Conservation (phyloP, 2,329 filamentous ascomycete species). For the Stachybotrys echinatus region DNA sequence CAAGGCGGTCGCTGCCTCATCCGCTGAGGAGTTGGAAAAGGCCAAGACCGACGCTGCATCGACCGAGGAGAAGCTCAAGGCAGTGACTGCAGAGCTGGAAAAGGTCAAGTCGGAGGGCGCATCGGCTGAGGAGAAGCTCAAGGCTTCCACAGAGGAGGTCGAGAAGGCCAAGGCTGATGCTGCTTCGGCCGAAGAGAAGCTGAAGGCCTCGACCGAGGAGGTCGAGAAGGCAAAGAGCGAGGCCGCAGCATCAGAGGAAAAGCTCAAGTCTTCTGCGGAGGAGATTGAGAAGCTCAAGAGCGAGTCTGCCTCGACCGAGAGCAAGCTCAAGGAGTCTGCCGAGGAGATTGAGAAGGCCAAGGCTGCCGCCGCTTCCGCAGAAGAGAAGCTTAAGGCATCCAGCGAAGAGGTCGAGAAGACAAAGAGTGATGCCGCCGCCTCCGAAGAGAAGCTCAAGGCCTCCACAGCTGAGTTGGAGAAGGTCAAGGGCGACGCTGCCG, state of each 20-base stretch:
- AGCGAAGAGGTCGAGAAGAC: conserved; percentile 1
- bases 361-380: not conserved
- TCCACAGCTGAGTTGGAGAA: not conserved
- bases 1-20: not conserved
- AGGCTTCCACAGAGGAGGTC: not conserved
- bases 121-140: not conserved
- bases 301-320: not conserved
- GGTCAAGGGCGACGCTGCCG: not conserved
- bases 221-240: not conserved
- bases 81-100: not conserved
- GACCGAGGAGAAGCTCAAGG: not conserved
- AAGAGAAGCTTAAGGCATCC: conserved; percentile 5
- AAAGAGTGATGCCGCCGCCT: not conserved
- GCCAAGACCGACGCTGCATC: not conserved
- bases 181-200: not conserved
- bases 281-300: not conserved
- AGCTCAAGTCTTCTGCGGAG: not conserved
- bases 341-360: not conserved
- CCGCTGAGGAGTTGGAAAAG: not conserved
- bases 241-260: not conserved
- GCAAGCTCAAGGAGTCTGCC: not conserved
- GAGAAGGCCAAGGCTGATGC: not conserved
- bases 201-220: not conserved
- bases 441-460: not conserved
- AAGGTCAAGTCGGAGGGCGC: not conserved